A percentile compares a stretch with the other conserved stretches of the same genome.
phyloP scores from a whole-genome alignment of 2,329 filamentous ascomycete species.

The Fusarium subglutinans region DNA sequence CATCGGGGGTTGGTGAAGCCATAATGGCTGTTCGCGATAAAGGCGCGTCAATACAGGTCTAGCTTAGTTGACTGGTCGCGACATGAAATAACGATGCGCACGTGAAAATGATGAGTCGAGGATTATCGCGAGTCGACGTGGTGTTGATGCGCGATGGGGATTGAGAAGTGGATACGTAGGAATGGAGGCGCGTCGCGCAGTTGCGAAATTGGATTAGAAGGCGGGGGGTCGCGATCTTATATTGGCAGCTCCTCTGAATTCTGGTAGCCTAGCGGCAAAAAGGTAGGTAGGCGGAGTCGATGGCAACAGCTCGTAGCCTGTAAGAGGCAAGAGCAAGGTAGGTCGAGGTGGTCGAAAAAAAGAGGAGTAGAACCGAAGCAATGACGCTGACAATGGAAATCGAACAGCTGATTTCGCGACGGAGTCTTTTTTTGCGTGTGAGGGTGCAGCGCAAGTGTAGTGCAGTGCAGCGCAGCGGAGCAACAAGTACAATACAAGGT shows the following conservation, averaged over 20 bases:
- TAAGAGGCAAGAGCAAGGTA: constrained; percentile 18
- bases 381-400: constrained; percentile 30
- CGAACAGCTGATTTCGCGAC: constrained; percentile 10
- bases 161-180: constrained; percentile 24
- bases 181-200: constrained; percentile 39
- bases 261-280: constrained; percentile 33
- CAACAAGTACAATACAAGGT: constrained; percentile 1
- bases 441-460: not conserved
- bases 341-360: constrained; percentile 16
- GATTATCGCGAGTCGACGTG: constrained; percentile 5
- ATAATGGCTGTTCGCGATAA: constrained; percentile 61
- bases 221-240: constrained; percentile 32
- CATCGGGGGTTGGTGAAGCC: constrained; percentile 59
- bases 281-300: constrained; percentile 25
- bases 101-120: not conserved
- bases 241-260: constrained; percentile 12
- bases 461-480: not conserved
- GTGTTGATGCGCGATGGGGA: constrained; percentile 25
- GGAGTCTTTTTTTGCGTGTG: constrained; percentile 2
- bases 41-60: constrained; percentile 41
- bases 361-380: constrained; percentile 24
- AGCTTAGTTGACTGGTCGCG: constrained; percentile 45
- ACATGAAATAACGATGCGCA: constrained; percentile 49
- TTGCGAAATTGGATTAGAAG: constrained; percentile 18
- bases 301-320: constrained; percentile 30